Evolutionary conservation across 2,329 filamentous ascomycete species (phyloP), one percentile per base, ranked within the genome.

Genomic region (Colletotrichum salicis): DNA sequence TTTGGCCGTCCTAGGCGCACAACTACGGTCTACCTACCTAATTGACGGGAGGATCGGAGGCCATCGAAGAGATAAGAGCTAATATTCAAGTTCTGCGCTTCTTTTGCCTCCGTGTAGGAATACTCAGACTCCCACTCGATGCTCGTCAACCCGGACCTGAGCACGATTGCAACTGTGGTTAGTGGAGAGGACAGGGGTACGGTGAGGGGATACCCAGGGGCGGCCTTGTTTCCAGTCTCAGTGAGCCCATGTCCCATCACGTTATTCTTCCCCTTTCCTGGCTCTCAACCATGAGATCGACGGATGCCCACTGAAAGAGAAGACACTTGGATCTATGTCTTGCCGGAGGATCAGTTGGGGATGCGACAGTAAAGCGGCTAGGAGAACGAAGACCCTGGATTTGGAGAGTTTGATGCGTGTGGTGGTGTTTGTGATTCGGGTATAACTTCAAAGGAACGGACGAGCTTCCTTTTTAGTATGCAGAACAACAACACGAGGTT

Each of bases 401-500:
- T 15, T n/a, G n/a, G 10, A 33, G 22, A 22, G 67, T 69, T 65
- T 59, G 54, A 58, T 37, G 33, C 37, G 19, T 33, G 54, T 69
- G 41, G 54, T 62, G 33, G 41, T 33, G 54, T 59, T 54, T 69
- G 67, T 69, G 31, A 45, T 65, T 41, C 37, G 13, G 31, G 52
- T 29, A 35, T 19, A 19, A 31, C 59, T 62, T 62, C 33, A 29
- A 31, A 29, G 12, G 13, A 52, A 10, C n/a, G 29, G 27, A 4
- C 59, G 2, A 48, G 37, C 59, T 33, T 61, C 15, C 24, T 33
- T 8, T 27, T 29, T 48, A 48, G 41, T 48, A 48, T n/a, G 8
- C 7, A 48, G 41, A 48, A 22, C 41, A 22, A n/a, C 19, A 48
- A 48, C 19, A 48, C 41, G 19, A 48, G 41, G 19, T 48, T 48